Evolutionary conservation across 177 flowering plant genomes (phyloP).

Genomic region (Telopea speciosissima): DNA sequence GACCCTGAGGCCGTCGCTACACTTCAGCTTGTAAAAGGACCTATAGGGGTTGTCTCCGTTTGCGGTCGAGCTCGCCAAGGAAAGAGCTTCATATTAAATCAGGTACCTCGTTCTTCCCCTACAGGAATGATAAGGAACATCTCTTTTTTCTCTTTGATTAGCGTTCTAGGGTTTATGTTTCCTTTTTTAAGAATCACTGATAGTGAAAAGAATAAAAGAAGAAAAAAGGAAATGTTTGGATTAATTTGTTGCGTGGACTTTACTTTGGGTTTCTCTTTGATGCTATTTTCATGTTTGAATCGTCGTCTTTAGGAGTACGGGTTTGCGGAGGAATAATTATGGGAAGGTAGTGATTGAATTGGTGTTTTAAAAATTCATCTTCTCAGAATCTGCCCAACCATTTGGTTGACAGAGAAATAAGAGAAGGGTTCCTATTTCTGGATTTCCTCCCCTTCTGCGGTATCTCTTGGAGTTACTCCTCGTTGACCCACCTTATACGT

Average conservation of each 20-base stretch:
- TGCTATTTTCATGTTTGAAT: not conserved
- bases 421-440: not conserved
- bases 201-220: not conserved
- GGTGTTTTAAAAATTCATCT: not conserved
- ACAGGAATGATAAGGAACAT: too few relatives aligned
- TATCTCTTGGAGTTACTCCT: too few relatives aligned
- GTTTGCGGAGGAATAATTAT: not conserved
- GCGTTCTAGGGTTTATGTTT: conserved; percentile 11
- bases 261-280: not conserved
- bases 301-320: not conserved
- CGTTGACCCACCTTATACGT: too few relatives aligned
- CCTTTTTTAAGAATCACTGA: not conserved
- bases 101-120: conserved; percentile 35
- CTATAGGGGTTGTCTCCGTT: conserved; percentile 90
- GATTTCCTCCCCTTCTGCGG: too few relatives aligned
- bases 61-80: conserved; percentile 99
- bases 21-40: conserved; percentile 91
- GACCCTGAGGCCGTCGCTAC: conserved; percentile 93
- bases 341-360: not conserved
- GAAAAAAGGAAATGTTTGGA: not conserved
- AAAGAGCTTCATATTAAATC: conserved; percentile 90
- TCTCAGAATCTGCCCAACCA: not conserved
- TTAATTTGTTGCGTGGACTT: not conserved
- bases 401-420: not conserved
- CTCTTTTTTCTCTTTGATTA: not conserved